A percentile compares a stretch with the other conserved stretches of the same genome.
Conservation (phyloP, 1,139 yeast genomes). For the Taiozyma sp. region DNA sequence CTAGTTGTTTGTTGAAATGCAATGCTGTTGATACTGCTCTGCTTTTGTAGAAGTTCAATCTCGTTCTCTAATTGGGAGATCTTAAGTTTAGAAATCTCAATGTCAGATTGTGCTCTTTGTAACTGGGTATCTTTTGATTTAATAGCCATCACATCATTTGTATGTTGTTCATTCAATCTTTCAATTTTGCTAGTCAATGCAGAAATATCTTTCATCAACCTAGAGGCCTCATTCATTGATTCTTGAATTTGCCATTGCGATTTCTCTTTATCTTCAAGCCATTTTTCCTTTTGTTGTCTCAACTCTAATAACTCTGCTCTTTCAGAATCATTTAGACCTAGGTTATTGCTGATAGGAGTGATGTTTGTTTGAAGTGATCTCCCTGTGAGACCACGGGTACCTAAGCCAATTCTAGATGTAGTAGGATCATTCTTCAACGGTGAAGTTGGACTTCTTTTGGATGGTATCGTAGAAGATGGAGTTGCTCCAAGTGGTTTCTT, state of each 20-base stretch:
- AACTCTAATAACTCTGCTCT: conserved; percentile 44
- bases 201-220: conserved; percentile 39
- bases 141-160: conserved; percentile 43
- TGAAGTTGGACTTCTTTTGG: conserved; percentile 62
- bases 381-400: conserved; percentile 26
- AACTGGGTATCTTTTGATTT: conserved; percentile 68
- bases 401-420: conserved; percentile 21
- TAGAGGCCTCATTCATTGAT: conserved; percentile 37
- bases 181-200: conserved; percentile 27
- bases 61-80: conserved; percentile 48
- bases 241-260: conserved; percentile 35
- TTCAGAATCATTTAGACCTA: conserved; percentile 16
- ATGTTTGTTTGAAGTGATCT: conserved; percentile 25
- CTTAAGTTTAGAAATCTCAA: conserved; percentile 47
- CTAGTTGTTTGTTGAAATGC: conserved; percentile 6
- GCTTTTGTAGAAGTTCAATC: conserved; percentile 37
- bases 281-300: conserved; percentile 44
- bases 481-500: conserved; percentile 15
- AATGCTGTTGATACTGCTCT: conserved; percentile 8
- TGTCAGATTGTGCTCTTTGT: conserved; percentile 51
- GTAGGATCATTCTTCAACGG: conserved; percentile 45
- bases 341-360: not conserved
- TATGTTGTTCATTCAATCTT: conserved; percentile 41
- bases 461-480: conserved; percentile 38
- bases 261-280: conserved; percentile 43